These are phyloP conservation scores for Pelargonium cotyledonis DNA, from an alignment of 441 rosid genomes.

Conservation along the genomic window DNA sequence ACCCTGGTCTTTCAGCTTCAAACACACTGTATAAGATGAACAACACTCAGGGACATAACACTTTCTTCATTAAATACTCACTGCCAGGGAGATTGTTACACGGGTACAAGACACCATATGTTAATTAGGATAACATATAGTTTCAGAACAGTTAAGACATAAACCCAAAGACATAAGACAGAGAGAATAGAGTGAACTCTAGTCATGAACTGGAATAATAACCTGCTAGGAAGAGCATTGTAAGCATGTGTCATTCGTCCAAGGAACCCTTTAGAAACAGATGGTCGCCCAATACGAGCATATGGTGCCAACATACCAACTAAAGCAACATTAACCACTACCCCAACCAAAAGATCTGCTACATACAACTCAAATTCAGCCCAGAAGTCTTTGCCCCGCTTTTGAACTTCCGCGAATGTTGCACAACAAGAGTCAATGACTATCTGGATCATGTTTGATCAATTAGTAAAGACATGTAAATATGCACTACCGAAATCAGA, in stretches of 20 bases:
- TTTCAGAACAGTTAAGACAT: not conserved
- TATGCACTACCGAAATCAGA: not conserved
- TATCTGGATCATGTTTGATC: constrained; percentile 41
- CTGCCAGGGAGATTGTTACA: not conserved
- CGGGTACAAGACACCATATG: not conserved
- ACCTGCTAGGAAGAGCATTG: constrained; percentile 95
- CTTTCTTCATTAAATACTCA: not conserved
- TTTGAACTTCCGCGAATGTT: constrained; percentile 80
- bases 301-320: constrained; percentile 91
- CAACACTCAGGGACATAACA: not conserved
- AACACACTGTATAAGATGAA: constrained; percentile 52
- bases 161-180: constrained; percentile 1
- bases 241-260: constrained; percentile 54
- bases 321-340: constrained; percentile 80
- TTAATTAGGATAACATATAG: too few relatives aligned
- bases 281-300: constrained; percentile 73
- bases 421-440: constrained; percentile 92
- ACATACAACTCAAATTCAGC: constrained; percentile 84
- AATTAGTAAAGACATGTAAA: not conserved
- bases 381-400: constrained; percentile 91
- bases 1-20: constrained; percentile 95
- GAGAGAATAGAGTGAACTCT: not conserved
- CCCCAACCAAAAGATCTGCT: constrained; percentile 89
- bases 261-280: constrained; percentile 52
- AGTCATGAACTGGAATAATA: constrained; percentile 5